A percentile compares a stretch with the other conserved stretches of the same genome.
phyloP scores from a whole-genome alignment of 2,329 filamentous ascomycete species.

The Zalaria obscura region DNA sequence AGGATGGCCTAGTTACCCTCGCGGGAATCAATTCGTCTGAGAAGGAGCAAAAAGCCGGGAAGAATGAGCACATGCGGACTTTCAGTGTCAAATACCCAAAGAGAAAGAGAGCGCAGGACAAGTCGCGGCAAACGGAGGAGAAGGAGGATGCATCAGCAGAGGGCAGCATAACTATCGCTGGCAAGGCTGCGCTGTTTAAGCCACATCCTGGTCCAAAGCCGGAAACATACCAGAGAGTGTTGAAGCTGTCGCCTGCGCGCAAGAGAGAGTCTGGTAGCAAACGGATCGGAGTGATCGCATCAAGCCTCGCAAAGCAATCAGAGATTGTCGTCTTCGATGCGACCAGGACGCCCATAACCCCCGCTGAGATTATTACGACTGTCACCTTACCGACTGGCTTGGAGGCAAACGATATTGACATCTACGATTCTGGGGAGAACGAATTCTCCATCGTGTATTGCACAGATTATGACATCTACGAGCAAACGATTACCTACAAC shows the following conservation, averaged over 20 bases:
- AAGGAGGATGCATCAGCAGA: slow-evolving; percentile 13
- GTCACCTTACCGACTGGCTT: slow-evolving; percentile 35
- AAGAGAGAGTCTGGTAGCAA: slow-evolving; percentile 36
- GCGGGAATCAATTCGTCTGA: slow-evolving; percentile 77
- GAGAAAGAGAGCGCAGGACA: slow-evolving; percentile 24
- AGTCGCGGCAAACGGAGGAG: slow-evolving; percentile 15
- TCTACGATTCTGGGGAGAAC: slow-evolving; percentile 43
- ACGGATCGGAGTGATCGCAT: slow-evolving; percentile 64
- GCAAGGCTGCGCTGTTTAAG: slow-evolving; percentile 38
- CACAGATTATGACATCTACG: slow-evolving; percentile 59
- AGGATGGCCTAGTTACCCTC: slow-evolving; percentile 41
- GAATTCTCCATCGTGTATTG: slow-evolving; percentile 66
- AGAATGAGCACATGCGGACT: slow-evolving; percentile 72
- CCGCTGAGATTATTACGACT: slow-evolving; percentile 38
- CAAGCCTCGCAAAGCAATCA: slow-evolving; percentile 55
- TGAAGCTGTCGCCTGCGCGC: slow-evolving; percentile 41
- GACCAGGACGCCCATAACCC: slow-evolving; percentile 36
- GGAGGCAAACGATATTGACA: slow-evolving; percentile 57
- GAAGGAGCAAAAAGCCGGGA: slow-evolving; percentile 55
- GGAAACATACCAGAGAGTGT: slow-evolving; percentile 46
- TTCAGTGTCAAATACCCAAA: slow-evolving; percentile 49
- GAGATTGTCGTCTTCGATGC: slow-evolving; percentile 73
- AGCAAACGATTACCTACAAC: slow-evolving; percentile 44
- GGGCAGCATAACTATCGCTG: slow-evolving; percentile 29
- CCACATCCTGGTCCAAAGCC: slow-evolving; percentile 27